Evolutionary conservation across 2,329 filamentous ascomycete genomes (phyloP), one percentile per base, ranked within the genome.

Genomic region (Dothistroma septosporum): DNA sequence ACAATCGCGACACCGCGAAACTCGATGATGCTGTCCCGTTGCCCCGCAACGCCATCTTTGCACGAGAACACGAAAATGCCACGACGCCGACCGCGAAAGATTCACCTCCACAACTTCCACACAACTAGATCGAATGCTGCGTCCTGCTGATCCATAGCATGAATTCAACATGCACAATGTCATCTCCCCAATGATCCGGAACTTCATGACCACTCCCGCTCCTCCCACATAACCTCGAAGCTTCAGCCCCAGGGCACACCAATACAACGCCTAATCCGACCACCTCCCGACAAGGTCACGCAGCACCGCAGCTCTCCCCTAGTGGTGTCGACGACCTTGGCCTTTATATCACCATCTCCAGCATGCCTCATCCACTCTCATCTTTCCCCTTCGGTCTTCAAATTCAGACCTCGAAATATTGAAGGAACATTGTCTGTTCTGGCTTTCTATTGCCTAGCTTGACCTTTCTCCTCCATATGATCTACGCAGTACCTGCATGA

Each of bases 21-120:
- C 35, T 46, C 55, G 28, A 49, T 22, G 24, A 55, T 48, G 11
- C 37, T 44, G 2, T 19, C 47, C 16, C 47, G 60, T 59, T 62
- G 56, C 57, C 55, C 53, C 53, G 57, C 60, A 59, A 62, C 53
- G 52, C 55, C 33, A 35, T 10, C 33, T 10, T n/a, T n/a, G 33
- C 33, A 35, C 2, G 2, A n/a, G 37, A 44, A n/a, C 37, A 16
- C 37, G 37, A 44, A 44, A 44, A 44, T 44, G 37, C 8, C 37
- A 44, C 37, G 37, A 14, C 10, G n/a, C 11, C 11, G 16, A 14
- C 6, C 37, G n/a, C 37, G 56, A 62, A 37, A 62, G 10, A 31
- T 41, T 48, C 57, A 55, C 57, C 50, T 4, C 31, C n/a, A 41
- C 16, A n/a, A 37, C 52, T 44, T 44, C n/a, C 37, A 44, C 8